Base-by-base conservation (phyloP, 345 rosid species). In the Corchorus capsularis region DNA sequence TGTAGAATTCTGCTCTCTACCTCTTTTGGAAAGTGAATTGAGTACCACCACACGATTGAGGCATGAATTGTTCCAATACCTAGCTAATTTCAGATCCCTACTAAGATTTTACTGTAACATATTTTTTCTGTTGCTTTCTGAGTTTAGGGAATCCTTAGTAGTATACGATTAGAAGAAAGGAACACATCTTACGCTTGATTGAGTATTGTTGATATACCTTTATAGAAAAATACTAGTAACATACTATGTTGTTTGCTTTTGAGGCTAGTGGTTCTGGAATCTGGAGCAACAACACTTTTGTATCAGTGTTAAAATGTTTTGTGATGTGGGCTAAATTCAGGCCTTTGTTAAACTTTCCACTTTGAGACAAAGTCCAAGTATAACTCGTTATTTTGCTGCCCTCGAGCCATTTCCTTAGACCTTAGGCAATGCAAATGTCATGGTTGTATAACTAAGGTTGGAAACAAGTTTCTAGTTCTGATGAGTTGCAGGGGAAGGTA, bases 401-500 rank as follows among this genome's bases (percentile, higher is more conserved):
- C 35, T 66, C 46, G 16, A 37, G 61, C 62, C 61, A 35, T 70
- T 54, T 53, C 27, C 47, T 70, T 70, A 37, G 62, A 15, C 73
- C 46, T 34, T 34, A 4, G 3, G 34, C 49, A 10, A 27, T 27
- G 47, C n/a, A 13, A 4, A 2, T 39, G 19, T 49, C 20, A 12
- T 12, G 64, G 63, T 54, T 59, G 20, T 57, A 39, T 72, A 41
- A 57, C 14, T 12, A 55, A 39, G 47, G 4, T 3, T 27, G 50
- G 59, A 41, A 35, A 50, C 16, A 13, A 37, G 74, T 22, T 53
- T 53, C 41, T 72, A 57, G n/a, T 56, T 15, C 39, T 57, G 65
- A 56, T 27, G 27, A 27, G 12, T 43, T 59, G 66, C 77, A 74
- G 77, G 77, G 57, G n/a, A 73, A 60, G 98, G 80, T 93, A 94